These are phyloP conservation scores for Ophiostoma pallidulum DNA, from an alignment of 2,329 filamentous ascomycete species.

Conservation along the genomic window DNA sequence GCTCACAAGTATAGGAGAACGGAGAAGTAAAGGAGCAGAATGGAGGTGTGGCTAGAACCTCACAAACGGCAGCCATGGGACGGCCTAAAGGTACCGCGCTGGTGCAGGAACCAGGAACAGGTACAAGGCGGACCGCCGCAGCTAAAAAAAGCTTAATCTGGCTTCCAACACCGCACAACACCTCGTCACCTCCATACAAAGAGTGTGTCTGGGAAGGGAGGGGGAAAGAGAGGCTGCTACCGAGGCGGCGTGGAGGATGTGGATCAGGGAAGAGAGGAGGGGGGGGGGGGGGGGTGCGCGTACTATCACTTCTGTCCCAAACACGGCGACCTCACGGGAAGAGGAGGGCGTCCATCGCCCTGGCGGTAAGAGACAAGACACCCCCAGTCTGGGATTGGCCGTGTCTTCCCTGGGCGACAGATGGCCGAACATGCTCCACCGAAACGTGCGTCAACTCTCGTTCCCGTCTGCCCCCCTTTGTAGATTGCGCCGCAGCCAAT, in stretches of 20 bases:
- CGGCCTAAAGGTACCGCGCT: conserved; percentile 6
- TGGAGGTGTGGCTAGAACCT: too few species aligned
- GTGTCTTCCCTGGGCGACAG: conserved; percentile 3
- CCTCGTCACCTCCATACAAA: too few species aligned
- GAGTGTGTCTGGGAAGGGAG: too few species aligned
- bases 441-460: conserved; percentile 15
- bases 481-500: conserved; percentile 9
- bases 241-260: not conserved
- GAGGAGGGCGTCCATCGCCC: not conserved
- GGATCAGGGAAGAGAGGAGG: too few species aligned
- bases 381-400: not conserved
- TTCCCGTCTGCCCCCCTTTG: not conserved
- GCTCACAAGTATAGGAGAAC: too few species aligned
- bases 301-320: conserved; percentile 2
- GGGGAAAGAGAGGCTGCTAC: not conserved
- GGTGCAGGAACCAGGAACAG: conserved; percentile 5
- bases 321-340: not conserved
- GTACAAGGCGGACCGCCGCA: not conserved
- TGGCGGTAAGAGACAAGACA: conserved; percentile 2
- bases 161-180: too few species aligned
- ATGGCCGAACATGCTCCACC: conserved; percentile 9
- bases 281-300: not conserved
- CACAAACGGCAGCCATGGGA: too few species aligned
- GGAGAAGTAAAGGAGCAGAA: too few species aligned
- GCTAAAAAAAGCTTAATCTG: not conserved